Base-by-base conservation (phyloP, 805 yeast genomes). In the Teunomyces kruisii region DNA sequence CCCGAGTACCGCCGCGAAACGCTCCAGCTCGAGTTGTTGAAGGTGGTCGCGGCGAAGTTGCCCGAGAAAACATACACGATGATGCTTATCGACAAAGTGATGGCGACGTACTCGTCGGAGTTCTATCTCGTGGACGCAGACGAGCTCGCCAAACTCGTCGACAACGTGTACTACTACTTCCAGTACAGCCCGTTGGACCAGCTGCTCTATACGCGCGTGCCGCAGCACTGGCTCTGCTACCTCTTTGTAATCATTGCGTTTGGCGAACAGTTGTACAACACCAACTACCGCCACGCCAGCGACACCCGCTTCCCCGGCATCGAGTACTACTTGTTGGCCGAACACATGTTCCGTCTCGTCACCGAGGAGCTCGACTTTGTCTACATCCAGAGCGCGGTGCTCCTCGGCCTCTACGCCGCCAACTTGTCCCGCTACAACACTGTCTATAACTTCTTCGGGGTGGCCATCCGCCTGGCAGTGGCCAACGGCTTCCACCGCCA, bases 401-500 rank as follows among this genome's bases (percentile, higher is more conserved):
- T 68, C 2, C 46, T 71, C 33, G 76, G 67, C 0, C 52, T 71
- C 10, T 70, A 60, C 44, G 62, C 72, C 2, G 65, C 69, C 22
- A 71, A 70, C 50, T 55, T 70, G 36, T 61, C 62, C 44, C 50
- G 71, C 9, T 62, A 64, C 50, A 68, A 67, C 46, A 65, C 74
- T 6, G 72, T 64, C 16, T 66, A 66, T 52, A 68, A 66, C 44
- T 70, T 58, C 49, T 60, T 68, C 39, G 75, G 75, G 1, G 65
- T 71, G 7, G 74, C 74, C 3, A 61, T 67, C 5, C 55, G 74
- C 17, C 57, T 68, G 1, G 67, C 74, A 0, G 68, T 69, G 7
- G 64, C 72, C 16, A 63, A 54, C 36, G 71, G 72, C 6, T 64
- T 55, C 43, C 76, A 70, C 50, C 55, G 76, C 10, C 67, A 65